phyloP scores from a whole-genome alignment of 345 rosid genomes.

The Limnanthes douglasii region DNA sequence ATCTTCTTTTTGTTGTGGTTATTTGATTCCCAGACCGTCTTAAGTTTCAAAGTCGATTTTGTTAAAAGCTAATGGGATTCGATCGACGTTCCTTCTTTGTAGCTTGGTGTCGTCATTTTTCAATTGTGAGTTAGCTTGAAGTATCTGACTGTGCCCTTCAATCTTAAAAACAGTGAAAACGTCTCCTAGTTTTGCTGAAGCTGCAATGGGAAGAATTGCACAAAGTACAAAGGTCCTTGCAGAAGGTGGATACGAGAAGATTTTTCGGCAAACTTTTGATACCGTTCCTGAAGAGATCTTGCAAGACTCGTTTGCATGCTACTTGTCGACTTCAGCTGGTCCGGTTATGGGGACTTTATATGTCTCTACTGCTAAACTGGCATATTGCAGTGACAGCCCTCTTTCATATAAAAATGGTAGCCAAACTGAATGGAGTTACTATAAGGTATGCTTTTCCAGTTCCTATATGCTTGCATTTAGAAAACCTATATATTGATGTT shows the following conservation, averaged over 20 bases:
- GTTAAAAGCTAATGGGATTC: too few relatives aligned
- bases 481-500: neutral
- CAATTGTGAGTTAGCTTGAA: too few relatives aligned
- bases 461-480: constrained; percentile 5
- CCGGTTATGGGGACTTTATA: constrained; percentile 75
- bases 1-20: too few relatives aligned
- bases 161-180: constrained; percentile 52
- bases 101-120: too few relatives aligned
- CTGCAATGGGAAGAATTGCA: constrained; percentile 78
- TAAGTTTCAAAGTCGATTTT: too few relatives aligned
- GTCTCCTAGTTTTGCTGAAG: constrained; percentile 68
- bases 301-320: constrained; percentile 51
- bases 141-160: too few relatives aligned
- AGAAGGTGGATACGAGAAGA: constrained; percentile 74
- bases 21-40: too few relatives aligned
- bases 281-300: constrained; percentile 58
- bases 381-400: constrained; percentile 62
- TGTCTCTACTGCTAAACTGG: constrained; percentile 52
- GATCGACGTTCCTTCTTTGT: too few relatives aligned
- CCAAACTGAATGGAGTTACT: constrained; percentile 67
- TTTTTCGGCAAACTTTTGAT: constrained; percentile 60
- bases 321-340: constrained; percentile 74
- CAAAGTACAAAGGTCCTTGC: constrained; percentile 68
- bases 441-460: constrained; percentile 30
- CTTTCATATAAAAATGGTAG: constrained; percentile 45